Base-by-base conservation (phyloP, 257 asterid species). In the Penstemon eatonii region DNA sequence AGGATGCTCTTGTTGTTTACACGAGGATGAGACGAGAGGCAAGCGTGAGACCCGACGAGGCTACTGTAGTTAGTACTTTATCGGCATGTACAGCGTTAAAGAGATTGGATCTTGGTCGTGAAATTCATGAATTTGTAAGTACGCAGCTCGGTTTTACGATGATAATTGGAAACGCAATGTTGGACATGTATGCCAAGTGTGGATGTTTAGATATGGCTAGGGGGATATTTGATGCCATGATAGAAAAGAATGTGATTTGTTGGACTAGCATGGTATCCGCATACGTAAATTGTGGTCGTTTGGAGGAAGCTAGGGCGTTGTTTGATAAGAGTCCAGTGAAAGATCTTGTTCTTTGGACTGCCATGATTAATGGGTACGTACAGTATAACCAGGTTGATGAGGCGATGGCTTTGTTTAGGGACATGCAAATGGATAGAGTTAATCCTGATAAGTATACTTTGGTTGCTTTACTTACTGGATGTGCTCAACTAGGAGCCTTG, bases 141-240 rank as follows among this genome's bases (percentile, higher is more conserved):
- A 75, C 67, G 11, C 80, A 73, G 47, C 72, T 89, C 51, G 84
- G 84, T 12, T 76, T 80, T 73, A 89, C 94, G 9, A 56, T 74
- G 63, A 82, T 70, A 56, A 89, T 92, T 49, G 82, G 86, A 71
- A 89, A 89, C 68, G 86, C 98, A 13, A 61, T 89, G 72, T 66
- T 92, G 79, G 89, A 89, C 77, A 92, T 92, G 98, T 89, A 87
- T 79, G 90, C 85, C n/a, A 92, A 87, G 74, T 87, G 96, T 56
- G 95, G 96, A n/a, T 81, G 79, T 69, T 79, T 86, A 66, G 83
- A 73, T 55, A 56, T 66, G 43, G 98, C 98, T 3, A 73, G 91
- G 79, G 67, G 69, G 60, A 77, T 92, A 67, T 92, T 92, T 64
- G 85, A 87, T 49, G 58, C 69, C 37, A 76, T 89, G 85, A 83